Percentiles rank a stretch among this genome's conserved stretches.
Conservation (phyloP, 805 yeast species). For the Candida sphagnicola region DNA sequence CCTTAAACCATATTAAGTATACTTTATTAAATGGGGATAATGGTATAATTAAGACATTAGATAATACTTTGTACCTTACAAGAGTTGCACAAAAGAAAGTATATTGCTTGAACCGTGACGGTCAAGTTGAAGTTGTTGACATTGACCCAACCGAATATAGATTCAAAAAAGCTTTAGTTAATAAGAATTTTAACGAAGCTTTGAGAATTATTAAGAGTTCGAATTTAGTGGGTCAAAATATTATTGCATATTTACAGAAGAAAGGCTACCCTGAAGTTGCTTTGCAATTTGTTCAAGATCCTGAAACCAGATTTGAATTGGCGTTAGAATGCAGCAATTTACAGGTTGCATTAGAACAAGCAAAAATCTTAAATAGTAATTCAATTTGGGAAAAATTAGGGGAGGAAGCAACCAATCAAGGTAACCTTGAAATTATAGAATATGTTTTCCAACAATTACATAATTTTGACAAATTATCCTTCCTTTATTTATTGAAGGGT, state of each 20-base stretch:
- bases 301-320: conserved; percentile 92
- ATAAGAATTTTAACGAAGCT: conserved; percentile 88
- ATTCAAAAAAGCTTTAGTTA: conserved; percentile 88
- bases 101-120: conserved; percentile 79
- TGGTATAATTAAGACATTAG: conserved; percentile 91
- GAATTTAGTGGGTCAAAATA: conserved; percentile 94
- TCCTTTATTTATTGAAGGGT: conserved; percentile 83
- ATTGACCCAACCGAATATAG: conserved; percentile 97
- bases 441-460: conserved; percentile 84
- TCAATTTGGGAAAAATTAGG: conserved; percentile 80
- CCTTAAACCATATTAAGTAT: conserved; percentile 93
- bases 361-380: conserved; percentile 65
- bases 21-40: conserved; percentile 89
- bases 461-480: conserved; percentile 83
- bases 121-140: conserved; percentile 69
- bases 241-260: conserved; percentile 90
- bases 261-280: conserved; percentile 98
- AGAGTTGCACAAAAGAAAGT: conserved; percentile 67
- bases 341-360: conserved; percentile 83
- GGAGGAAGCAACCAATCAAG: conserved; percentile 83
- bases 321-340: conserved; percentile 93
- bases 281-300: conserved; percentile 91
- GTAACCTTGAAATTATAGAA: conserved; percentile 82
- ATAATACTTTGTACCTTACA: conserved; percentile 78
- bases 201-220: conserved; percentile 83